Percentiles rank a stretch among this genome's conserved stretches.
These are phyloP conservation scores for Eragrostis curvula DNA, from an alignment of 176 grass and related monocot genomes.

Conservation along the genomic window DNA sequence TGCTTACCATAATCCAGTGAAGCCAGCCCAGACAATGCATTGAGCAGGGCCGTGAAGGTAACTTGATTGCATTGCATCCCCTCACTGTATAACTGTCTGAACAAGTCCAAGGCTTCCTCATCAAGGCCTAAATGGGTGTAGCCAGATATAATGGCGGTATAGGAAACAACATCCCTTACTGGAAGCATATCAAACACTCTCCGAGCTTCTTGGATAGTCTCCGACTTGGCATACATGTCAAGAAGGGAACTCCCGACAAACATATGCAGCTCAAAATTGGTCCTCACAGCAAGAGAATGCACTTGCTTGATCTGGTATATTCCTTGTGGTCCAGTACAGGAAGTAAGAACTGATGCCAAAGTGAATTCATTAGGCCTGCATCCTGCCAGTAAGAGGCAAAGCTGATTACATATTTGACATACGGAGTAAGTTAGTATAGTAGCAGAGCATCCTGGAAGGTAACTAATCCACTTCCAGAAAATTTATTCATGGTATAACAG, in stretches of 20 bases:
- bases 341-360: constrained; percentile 61
- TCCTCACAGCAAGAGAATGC: constrained; percentile 63
- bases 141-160: constrained; percentile 69
- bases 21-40: constrained; percentile 66
- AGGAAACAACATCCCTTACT: constrained; percentile 74
- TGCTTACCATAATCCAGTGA: constrained; percentile 78
- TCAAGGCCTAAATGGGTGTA: constrained; percentile 72
- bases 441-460: constrained; percentile 26
- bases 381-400: constrained; percentile 54
- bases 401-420: constrained; percentile 28
- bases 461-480: background rate
- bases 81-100: constrained; percentile 57
- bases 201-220: constrained; percentile 62
- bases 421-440: constrained; percentile 24
- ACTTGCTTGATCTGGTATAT: constrained; percentile 57
- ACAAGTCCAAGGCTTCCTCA: constrained; percentile 71
- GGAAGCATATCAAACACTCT: constrained; percentile 68
- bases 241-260: constrained; percentile 81
- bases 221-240: constrained; percentile 71
- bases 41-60: constrained; percentile 67
- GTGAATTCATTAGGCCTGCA: constrained; percentile 70
- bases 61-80: constrained; percentile 84
- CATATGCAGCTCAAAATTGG: constrained; percentile 66
- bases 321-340: constrained; percentile 45
- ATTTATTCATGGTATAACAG: background rate